These are phyloP conservation scores for Globisporangium echinulatum DNA, from an alignment of 352 stramenopile species.

Conservation along the genomic window DNA sequence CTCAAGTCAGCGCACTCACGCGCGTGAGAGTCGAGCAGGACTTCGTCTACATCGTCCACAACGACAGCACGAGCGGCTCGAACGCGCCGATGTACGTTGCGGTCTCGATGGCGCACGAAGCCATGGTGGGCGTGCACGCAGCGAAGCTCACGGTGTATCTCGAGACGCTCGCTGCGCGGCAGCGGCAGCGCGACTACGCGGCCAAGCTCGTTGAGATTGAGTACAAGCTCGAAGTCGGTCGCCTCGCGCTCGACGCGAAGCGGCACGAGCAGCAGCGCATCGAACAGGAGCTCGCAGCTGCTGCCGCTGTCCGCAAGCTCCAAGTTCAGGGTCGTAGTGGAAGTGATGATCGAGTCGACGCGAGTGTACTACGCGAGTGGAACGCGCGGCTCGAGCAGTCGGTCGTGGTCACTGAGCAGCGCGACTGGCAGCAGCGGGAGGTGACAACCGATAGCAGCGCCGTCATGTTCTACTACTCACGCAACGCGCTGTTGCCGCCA, in stretches of 20 bases:
- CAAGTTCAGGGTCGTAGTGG: conserved; percentile 15
- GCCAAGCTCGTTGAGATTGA: conserved; percentile 57
- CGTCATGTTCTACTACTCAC: conserved; percentile 64
- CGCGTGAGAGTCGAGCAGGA: conserved; percentile 46
- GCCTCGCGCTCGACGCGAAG: conserved; percentile 50
- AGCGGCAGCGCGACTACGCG: conserved; percentile 42
- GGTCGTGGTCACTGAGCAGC: conserved; percentile 34
- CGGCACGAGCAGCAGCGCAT: conserved; percentile 57
- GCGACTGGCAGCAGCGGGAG: conserved; percentile 56
- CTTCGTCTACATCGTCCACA: conserved; percentile 46
- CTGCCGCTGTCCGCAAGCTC: conserved; percentile 13
- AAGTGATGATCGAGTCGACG: not conserved
- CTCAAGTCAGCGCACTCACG: conserved; percentile 23
- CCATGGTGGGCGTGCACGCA: conserved; percentile 35
- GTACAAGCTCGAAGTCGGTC: conserved; percentile 51
- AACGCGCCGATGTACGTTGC: conserved; percentile 42
- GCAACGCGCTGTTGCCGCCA: conserved; percentile 40
- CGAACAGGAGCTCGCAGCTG: conserved; percentile 38
- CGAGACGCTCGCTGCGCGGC: conserved; percentile 30
- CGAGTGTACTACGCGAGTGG: conserved; percentile 34
- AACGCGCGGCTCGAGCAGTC: conserved; percentile 34
- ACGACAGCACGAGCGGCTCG: conserved; percentile 27
- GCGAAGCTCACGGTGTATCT: conserved; percentile 41
- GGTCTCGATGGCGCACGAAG: conserved; percentile 48
- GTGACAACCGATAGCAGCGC: conserved; percentile 35